Conservation (phyloP, 2,329 filamentous ascomycete species). For the Aspergillus nomiae region DNA sequence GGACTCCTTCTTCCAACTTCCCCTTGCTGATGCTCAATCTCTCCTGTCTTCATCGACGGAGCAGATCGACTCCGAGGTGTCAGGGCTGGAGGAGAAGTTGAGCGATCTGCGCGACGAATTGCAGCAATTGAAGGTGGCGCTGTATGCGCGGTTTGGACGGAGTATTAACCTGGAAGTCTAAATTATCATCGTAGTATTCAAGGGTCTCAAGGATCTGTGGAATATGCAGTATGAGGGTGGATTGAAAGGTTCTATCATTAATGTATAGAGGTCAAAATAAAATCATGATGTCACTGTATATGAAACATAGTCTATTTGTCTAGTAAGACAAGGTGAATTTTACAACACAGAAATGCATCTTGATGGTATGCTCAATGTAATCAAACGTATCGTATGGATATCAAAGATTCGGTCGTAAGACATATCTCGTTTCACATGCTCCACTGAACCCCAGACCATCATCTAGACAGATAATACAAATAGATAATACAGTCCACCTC, state of each 20-base stretch:
- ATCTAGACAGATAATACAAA: conserved; percentile 8
- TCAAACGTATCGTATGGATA: conserved; percentile 3
- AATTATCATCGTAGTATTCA: conserved; percentile 1
- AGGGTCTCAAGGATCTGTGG: neutral
- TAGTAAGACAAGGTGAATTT: neutral
- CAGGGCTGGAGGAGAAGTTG: conserved; percentile 74
- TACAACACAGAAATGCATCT: neutral
- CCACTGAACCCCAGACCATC: neutral
- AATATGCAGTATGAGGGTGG: neutral
- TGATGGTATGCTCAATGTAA: neutral
- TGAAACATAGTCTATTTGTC: neutral
- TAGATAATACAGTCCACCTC: neutral
- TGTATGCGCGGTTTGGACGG: conserved; percentile 93
- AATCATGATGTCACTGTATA: neutral
- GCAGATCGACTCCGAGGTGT: conserved; percentile 75
- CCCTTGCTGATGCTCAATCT: conserved; percentile 81
- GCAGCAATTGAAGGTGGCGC: conserved; percentile 81
- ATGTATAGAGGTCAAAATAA: neutral
- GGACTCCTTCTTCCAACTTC: conserved; percentile 89
- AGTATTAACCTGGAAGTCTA: conserved; percentile 89
- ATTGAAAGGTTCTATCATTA: neutral
- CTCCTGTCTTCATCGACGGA: conserved; percentile 73
- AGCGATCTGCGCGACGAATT: conserved; percentile 79
- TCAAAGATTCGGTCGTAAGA: conserved; percentile 11
- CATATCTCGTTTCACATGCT: conserved; percentile 26